These are phyloP conservation scores for Fraxinus cuspidata DNA, from an alignment of 257 asterid species.

Conservation along the genomic window DNA sequence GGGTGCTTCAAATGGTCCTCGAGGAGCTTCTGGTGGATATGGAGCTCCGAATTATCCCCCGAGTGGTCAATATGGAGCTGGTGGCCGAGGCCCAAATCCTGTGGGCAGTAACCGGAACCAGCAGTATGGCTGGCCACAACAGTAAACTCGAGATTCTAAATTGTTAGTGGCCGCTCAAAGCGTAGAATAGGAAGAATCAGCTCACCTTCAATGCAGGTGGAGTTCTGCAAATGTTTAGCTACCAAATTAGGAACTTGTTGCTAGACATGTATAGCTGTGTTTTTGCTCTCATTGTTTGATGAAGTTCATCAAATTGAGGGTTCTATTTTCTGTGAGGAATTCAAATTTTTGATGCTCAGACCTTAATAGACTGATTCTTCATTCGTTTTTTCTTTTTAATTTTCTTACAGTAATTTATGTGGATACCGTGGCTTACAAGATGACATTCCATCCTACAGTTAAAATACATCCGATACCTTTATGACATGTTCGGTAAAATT, in stretches of 20 bases:
- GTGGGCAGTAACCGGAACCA: constrained; percentile 72
- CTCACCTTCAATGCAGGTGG: constrained; percentile 9
- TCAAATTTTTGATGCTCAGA: not conserved
- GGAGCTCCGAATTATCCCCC: constrained; percentile 73
- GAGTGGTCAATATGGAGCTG: constrained; percentile 71
- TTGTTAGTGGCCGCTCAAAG: not conserved
- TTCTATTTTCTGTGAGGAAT: not conserved
- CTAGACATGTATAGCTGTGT: constrained; percentile 26
- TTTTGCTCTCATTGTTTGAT: not conserved
- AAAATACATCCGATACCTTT: not conserved
- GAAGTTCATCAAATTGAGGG: not conserved
- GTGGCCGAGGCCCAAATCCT: constrained; percentile 66
- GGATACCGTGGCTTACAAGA: not conserved
- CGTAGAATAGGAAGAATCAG: constrained; percentile 6
- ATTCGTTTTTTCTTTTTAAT: not conserved
- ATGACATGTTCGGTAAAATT: not conserved
- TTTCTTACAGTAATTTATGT: not conserved
- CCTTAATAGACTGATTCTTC: not conserved
- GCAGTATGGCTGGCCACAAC: constrained; percentile 89
- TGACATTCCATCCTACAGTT: not conserved
- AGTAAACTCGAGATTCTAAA: constrained; percentile 10
- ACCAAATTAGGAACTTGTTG: constrained; percentile 8
- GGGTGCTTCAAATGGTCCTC: constrained; percentile 58
- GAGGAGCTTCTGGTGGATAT: constrained; percentile 62
- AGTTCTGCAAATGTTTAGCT: constrained; percentile 20